Evolutionary conservation across 1,284 basidiomycete genomes (phyloP).

Genomic region (Tausonia pullulans): DNA sequence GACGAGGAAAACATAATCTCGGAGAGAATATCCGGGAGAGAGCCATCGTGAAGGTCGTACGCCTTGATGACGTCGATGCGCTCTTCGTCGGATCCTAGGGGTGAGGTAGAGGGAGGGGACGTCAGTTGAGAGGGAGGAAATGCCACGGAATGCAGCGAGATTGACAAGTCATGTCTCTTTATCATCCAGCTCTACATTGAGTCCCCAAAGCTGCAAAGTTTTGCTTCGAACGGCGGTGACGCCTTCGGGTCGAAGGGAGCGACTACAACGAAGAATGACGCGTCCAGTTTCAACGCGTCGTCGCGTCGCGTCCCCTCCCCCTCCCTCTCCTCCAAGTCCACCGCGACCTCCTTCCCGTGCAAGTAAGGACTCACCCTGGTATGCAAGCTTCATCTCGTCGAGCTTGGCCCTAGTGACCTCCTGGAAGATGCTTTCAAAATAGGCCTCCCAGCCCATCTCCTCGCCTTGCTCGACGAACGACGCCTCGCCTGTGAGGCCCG

Average conservation of each 20-base stretch:
- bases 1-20: conserved; percentile 71
- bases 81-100: conserved; percentile 70
- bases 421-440: conserved; percentile 81
- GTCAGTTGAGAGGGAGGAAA: background rate
- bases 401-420: conserved; percentile 69
- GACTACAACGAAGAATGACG: too few relatives aligned
- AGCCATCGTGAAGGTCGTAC: conserved; percentile 56
- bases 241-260: too few relatives aligned
- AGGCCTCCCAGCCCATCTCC: conserved; percentile 82
- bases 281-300: too few relatives aligned
- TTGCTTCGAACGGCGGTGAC: too few relatives aligned
- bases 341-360: background rate
- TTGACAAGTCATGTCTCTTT: too few relatives aligned
- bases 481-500: conserved; percentile 70
- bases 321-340: background rate
- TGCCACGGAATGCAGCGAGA: too few relatives aligned
- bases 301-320: background rate
- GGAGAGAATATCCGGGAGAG: conserved; percentile 64
- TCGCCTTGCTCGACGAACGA: conserved; percentile 50
- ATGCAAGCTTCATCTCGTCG: conserved; percentile 79
- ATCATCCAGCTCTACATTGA: too few relatives aligned
- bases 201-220: too few relatives aligned
- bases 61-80: conserved; percentile 60
- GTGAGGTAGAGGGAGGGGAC: background rate
- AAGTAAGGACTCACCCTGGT: conserved; percentile 55